These are phyloP conservation scores for Thelonectria rubi DNA, from an alignment of 2,329 filamentous ascomycete genomes.

Conservation along the genomic window DNA sequence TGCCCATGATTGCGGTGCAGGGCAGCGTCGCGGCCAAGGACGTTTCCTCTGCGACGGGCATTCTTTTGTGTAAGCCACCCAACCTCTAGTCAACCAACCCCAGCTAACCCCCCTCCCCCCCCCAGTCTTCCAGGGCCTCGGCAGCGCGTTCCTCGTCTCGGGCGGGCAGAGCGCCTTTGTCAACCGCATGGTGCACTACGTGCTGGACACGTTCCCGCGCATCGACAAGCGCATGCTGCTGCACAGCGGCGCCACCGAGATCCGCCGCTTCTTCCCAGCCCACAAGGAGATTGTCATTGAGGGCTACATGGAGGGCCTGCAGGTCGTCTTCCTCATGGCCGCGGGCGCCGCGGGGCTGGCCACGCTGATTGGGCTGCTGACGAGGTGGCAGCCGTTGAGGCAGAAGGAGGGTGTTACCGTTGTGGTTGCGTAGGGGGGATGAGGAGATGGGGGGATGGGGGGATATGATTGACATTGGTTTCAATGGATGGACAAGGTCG, in stretches of 20 bases:
- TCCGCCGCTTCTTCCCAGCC: slow-evolving; percentile 58
- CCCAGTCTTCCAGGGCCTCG: slow-evolving; percentile 55
- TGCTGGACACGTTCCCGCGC: slow-evolving; percentile 43
- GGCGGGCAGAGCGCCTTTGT: slow-evolving; percentile 55
- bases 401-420: slow-evolving; percentile 23
- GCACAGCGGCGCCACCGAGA: slow-evolving; percentile 59
- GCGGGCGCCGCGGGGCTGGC: slow-evolving; percentile 55
- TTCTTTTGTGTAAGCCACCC: slow-evolving; percentile 50
- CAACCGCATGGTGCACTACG: slow-evolving; percentile 49
- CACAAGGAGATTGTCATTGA: slow-evolving; percentile 43
- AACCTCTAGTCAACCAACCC: not conserved
- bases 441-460: no score
- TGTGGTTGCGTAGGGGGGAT: not conserved
- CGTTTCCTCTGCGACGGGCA: slow-evolving; percentile 52
- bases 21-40: slow-evolving; percentile 53
- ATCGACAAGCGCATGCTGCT: slow-evolving; percentile 48
- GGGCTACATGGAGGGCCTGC: slow-evolving; percentile 70
- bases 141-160: slow-evolving; percentile 57
- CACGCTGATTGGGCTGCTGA: slow-evolving; percentile 42
- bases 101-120: no score
- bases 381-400: slow-evolving; percentile 47
- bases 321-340: slow-evolving; percentile 66
- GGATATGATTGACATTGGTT: not conserved
- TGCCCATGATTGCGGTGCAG: slow-evolving; percentile 56
- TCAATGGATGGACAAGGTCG: no score